Evolutionary conservation across 495 filamentous ascomycete genomes (phyloP), one percentile per base, ranked within the genome.

Genomic region (Penicillium ucsense): DNA sequence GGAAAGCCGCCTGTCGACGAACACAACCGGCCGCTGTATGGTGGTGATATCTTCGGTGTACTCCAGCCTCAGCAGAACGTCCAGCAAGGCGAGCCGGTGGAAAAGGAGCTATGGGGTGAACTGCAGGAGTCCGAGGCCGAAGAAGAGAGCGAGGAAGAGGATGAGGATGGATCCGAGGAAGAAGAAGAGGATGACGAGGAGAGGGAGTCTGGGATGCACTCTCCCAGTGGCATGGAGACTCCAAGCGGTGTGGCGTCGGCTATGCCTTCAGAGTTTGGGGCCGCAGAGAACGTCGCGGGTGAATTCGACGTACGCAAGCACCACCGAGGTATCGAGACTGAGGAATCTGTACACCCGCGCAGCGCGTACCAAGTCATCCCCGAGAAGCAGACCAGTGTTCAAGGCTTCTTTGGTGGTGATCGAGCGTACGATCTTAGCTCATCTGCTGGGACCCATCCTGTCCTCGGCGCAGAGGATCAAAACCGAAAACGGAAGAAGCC

Each of bases 341-440:
- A 96, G 60, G 90, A 95, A 53, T 79, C 78, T 12, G 68, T 72
- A 12, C 75, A 81, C 45, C 86, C 84, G 5, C 79, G 85, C 33
- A 80, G 78, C 36, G 86, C 92, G 7, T 94, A 92, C 62, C 89
- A 89, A 42, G 86, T 98, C 41, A 76, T 98, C 9, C 89, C 89
- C 3, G 92, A 98, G 70, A 84, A 85, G 49, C 80, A 85, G 59
- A 80, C 86, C 12, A 79, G 82, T 41, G 79, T 86, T 10, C 84
- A 91, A 51, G 92, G 92, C 37, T 97, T 97, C 75, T 97, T 98
- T 60, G 92, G 92, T 35, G 87, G 89, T 48, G 92, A 98, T 54
- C 83, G 85, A 55, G 84, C 83, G 9, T 98, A 98, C 65, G 89
- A 97, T 67, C 77, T 98, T 40, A 77, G 76, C 41, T 57, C 65